Evolutionary conservation across 2,329 filamentous ascomycete species (phyloP), one percentile per base, ranked within the genome.

Genomic region (Mariannaea sp.): DNA sequence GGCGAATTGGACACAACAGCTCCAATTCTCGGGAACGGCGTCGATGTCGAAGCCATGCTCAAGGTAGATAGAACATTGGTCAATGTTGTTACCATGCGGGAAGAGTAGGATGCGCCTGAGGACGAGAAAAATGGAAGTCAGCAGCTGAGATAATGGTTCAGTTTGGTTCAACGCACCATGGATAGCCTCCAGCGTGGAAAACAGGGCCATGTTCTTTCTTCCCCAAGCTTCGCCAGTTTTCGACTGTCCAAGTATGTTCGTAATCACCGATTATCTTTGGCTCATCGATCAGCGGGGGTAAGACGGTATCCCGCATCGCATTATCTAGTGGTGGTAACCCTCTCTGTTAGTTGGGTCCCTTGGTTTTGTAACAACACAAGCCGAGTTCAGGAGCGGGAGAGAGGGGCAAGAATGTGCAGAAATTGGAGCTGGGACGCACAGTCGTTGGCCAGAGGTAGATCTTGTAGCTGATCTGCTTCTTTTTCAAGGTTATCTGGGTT

Each of bases 1-100:
- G 53, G 90, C 87, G 73, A 99, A 99, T 70, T 97, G 94, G 38
- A 96, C 91, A 69, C 94, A 99, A 65, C 91, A 93, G 72, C 92
- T 94, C 91, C 93, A 99, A 69, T 96, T 89, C 38, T 96, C 90
- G 10, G 93, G 91, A 9, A 93, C 82, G 56, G 85, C 83, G 59
- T 75, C 77, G 16, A 88, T 79, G 19, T 90, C 88, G 74, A 90
- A 96, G 38, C 91, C 94, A 71, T 97, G 94, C 72, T 99, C 94
- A 17, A 99, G 84, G 72, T 97, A 99, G 71, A 99, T 90, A 5
- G 94, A 97, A 40, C 89, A 91, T 68, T 90, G 89, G 61, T 97
- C 93, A 50, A 92, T 89, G 62, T 96, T 93, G 71, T 99, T 99
- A 45, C 94, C 94, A 59, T 87, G 92, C 0, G 94, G 93, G 68